These are phyloP conservation scores for Mortierella antarctica DNA, from an alignment of 192 early-diverging fungal species.

Conservation along the genomic window DNA sequence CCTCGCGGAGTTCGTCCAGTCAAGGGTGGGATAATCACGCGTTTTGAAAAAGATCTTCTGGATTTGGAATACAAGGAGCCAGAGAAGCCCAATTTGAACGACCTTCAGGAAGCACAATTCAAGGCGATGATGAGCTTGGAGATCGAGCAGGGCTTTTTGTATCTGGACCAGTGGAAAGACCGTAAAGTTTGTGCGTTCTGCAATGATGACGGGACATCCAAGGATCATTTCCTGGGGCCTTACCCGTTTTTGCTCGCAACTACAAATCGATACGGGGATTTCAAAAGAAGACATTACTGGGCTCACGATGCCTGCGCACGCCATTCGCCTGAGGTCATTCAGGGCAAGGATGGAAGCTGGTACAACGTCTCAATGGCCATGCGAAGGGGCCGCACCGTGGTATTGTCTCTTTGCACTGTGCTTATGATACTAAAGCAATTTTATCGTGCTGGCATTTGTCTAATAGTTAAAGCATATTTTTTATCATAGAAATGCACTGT, in stretches of 20 bases:
- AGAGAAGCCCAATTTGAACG: neutral
- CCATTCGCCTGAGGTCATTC: slow-evolving; percentile 87
- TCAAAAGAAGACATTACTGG: slow-evolving; percentile 77
- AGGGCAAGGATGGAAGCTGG: slow-evolving; percentile 75
- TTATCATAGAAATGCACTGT: slow-evolving; percentile 68
- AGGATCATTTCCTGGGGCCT: slow-evolving; percentile 69
- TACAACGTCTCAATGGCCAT: slow-evolving; percentile 87
- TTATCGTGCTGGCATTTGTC: neutral
- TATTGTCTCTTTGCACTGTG: slow-evolving; percentile 21
- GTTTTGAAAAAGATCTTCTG: slow-evolving; percentile 69
- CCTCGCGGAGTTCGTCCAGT: slow-evolving; percentile 65
- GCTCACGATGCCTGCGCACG: slow-evolving; percentile 86
- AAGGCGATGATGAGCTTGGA: slow-evolving; percentile 52
- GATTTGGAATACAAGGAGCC: slow-evolving; percentile 54
- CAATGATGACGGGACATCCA: slow-evolving; percentile 67
- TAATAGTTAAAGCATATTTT: slow-evolving; percentile 18
- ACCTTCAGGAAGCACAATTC: slow-evolving; percentile 19
- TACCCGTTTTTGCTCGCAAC: slow-evolving; percentile 70
- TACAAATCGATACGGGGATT: slow-evolving; percentile 60
- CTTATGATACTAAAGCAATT: neutral
- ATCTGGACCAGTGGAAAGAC: slow-evolving; percentile 60
- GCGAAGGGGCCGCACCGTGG: slow-evolving; percentile 76
- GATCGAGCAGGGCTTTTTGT: slow-evolving; percentile 58
- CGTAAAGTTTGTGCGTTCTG: slow-evolving; percentile 76
- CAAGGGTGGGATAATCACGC: slow-evolving; percentile 67